Evolutionary conservation across 1,284 basidiomycete species (phyloP).

Genomic region (Pterulicium gracile): DNA sequence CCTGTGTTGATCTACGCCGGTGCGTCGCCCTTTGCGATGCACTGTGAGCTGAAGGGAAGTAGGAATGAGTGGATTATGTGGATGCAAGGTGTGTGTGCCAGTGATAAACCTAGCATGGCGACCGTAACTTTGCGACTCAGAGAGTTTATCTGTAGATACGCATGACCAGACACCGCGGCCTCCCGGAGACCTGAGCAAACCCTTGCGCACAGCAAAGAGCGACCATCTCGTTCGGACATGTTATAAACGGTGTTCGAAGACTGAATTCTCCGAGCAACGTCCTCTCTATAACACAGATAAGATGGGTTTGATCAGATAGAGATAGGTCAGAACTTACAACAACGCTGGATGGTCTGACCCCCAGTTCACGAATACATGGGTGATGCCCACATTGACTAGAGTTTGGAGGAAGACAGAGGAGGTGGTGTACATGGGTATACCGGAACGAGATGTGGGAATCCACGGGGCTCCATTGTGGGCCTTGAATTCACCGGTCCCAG

Average conservation of each 20-base stretch:
- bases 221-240: constrained; percentile 69
- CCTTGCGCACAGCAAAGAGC: constrained; percentile 62
- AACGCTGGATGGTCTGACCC: constrained; percentile 64
- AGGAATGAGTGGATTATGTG: constrained; percentile 70
- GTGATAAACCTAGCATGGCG: no score
- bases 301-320: neutral
- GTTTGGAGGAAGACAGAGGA: constrained; percentile 49
- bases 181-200: constrained; percentile 53
- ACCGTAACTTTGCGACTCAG: no score
- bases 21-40: constrained; percentile 45
- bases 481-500: no score
- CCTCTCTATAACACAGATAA: constrained; percentile 25
- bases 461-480: no score
- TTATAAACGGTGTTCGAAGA: constrained; percentile 34
- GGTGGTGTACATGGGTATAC: constrained; percentile 34
- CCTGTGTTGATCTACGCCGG: constrained; percentile 66
- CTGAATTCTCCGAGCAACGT: constrained; percentile 8
- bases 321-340: constrained; percentile 37
- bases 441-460: neutral
- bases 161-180: constrained; percentile 62
- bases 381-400: constrained; percentile 49
- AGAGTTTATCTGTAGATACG: no score
- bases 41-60: constrained; percentile 45
- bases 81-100: constrained; percentile 39
- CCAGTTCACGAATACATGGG: constrained; percentile 67